Conservation (phyloP, 495 filamentous ascomycete species). For the Penicillium samsonianum region DNA sequence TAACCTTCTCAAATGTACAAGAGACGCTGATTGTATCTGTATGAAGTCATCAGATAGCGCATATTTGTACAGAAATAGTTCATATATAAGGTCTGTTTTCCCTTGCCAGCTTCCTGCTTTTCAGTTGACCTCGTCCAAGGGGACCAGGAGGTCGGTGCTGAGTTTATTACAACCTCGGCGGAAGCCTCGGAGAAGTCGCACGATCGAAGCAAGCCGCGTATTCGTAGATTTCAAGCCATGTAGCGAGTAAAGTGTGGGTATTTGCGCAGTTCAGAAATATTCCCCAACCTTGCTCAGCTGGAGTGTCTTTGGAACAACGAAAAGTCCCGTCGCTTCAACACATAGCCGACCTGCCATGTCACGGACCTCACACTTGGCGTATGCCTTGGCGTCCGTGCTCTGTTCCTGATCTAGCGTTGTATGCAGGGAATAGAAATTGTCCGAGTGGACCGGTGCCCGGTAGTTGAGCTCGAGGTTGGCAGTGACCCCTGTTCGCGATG, state of each 20-base stretch:
- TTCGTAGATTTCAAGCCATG: neutral
- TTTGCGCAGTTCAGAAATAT: slow-evolving; percentile 35
- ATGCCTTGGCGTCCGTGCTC: slow-evolving; percentile 64
- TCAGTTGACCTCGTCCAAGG: neutral
- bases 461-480: slow-evolving; percentile 68
- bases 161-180: neutral
- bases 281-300: slow-evolving; percentile 47
- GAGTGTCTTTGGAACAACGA: slow-evolving; percentile 60
- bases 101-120: neutral
- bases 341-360: slow-evolving; percentile 52
- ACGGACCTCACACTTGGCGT: slow-evolving; percentile 57
- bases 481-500: slow-evolving; percentile 55
- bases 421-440: slow-evolving; percentile 65
- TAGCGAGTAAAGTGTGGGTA: neutral
- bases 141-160: neutral
- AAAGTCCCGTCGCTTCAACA: slow-evolving; percentile 61
- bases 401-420: slow-evolving; percentile 45
- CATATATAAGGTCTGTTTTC: neutral
- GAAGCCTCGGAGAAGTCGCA: neutral
- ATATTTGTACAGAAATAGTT: neutral
- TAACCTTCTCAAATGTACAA: neutral
- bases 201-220: neutral
- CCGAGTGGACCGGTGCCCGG: slow-evolving; percentile 54
- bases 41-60: neutral
- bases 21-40: neutral